phyloP scores from a whole-genome alignment of 495 filamentous ascomycete species.

The Filosporella fistucella region DNA sequence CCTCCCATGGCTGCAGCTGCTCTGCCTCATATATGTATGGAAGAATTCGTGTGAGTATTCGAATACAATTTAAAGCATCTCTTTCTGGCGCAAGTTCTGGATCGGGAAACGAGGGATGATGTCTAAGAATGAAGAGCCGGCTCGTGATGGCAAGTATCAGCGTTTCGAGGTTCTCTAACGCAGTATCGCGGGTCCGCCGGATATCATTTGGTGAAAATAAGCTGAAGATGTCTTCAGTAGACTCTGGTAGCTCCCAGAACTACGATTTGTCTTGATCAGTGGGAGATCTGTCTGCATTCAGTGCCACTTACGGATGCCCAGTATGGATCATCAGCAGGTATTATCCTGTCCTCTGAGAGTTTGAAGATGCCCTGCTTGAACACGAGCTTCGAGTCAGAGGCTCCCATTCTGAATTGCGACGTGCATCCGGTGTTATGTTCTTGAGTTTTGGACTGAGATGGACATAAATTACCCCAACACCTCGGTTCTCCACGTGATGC shows the following conservation, averaged over 20 bases:
- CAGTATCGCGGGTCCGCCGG: constrained; percentile 80
- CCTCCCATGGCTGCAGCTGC: constrained; percentile 80
- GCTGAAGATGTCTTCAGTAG: constrained; percentile 92
- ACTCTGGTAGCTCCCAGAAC: constrained; percentile 99
- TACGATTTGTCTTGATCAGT: constrained; percentile 31
- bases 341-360: constrained; percentile 84
- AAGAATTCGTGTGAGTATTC: constrained; percentile 84
- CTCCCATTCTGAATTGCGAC: constrained; percentile 64
- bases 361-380: constrained; percentile 99
- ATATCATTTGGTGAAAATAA: constrained; percentile 94
- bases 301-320: constrained; percentile 94
- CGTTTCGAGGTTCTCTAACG: constrained; percentile 87
- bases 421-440: constrained; percentile 13
- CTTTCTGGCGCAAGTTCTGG: constrained; percentile 82
- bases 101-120: constrained; percentile 87
- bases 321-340: constrained; percentile 84
- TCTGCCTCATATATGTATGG: constrained; percentile 94
- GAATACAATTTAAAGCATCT: constrained; percentile 90
- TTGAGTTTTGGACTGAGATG: no score
- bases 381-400: constrained; percentile 97
- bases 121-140: constrained; percentile 73
- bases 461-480: no score
- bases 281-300: background rate
- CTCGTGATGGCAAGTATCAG: constrained; percentile 78
- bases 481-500: constrained; percentile 4